Conservation (phyloP, 208 protist genomes). For the Trypanosoma platydactyli region DNA sequence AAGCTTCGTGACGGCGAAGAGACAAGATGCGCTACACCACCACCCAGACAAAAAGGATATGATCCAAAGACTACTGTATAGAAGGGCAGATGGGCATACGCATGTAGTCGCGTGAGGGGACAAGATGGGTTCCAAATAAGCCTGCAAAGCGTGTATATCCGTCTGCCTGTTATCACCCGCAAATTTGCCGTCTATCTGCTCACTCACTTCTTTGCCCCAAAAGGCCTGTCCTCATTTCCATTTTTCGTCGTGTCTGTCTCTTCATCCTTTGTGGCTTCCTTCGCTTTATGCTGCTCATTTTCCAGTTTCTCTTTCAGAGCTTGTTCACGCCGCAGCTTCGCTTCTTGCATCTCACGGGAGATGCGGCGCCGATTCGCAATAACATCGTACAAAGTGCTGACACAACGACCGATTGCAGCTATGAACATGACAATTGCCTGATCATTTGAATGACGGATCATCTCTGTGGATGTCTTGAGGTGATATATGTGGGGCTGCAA, state of each 20-base stretch:
- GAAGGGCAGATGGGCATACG: background rate
- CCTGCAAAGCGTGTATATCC: too few species aligned
- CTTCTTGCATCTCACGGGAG: slow-evolving; percentile 71
- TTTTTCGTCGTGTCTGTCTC: slow-evolving; percentile 63
- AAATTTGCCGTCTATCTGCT: background rate
- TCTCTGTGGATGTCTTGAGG: slow-evolving; percentile 78
- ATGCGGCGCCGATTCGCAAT: slow-evolving; percentile 83
- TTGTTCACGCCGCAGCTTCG: slow-evolving; percentile 54
- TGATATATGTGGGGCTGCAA: slow-evolving; percentile 84
- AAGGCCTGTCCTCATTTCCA: slow-evolving; percentile 34
- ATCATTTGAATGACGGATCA: slow-evolving; percentile 88
- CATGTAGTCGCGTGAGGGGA: background rate
- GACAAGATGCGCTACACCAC: too few species aligned
- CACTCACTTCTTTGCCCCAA: slow-evolving; percentile 10
- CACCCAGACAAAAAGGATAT: too few species aligned
- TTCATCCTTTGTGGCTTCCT: slow-evolving; percentile 41
- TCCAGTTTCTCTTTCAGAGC: slow-evolving; percentile 55
- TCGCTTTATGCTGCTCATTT: slow-evolving; percentile 36
- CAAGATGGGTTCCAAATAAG: background rate
- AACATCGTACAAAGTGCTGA: slow-evolving; percentile 81
- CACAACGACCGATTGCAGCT: slow-evolving; percentile 76
- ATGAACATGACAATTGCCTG: slow-evolving; percentile 85
- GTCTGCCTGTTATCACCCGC: background rate
- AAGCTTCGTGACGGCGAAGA: too few species aligned
- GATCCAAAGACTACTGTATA: background rate